Percentiles rank a stretch among this genome's conserved stretches.
Evolutionary conservation across 2,329 filamentous ascomycete species (phyloP).

Genomic region (Phialemoniopsis sp.): DNA sequence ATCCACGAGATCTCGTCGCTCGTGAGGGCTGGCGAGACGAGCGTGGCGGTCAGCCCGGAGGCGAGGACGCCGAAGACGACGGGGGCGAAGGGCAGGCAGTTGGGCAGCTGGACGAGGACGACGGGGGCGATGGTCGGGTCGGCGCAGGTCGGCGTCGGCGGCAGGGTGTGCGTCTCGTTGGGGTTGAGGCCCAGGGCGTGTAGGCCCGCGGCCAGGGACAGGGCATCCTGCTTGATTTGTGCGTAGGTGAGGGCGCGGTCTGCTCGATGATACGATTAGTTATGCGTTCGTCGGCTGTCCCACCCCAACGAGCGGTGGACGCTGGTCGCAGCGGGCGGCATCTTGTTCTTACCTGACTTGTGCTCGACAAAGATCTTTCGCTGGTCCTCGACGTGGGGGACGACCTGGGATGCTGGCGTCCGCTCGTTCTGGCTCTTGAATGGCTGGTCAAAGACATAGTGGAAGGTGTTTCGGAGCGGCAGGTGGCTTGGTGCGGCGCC

Average conservation of each 20-base stretch:
- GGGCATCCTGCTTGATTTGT: conserved; percentile 26
- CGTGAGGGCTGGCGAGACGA: conserved; percentile 33
- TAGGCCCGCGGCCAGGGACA: conserved; percentile 28
- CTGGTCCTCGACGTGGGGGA: conserved; percentile 24
- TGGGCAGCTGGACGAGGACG: conserved; percentile 36
- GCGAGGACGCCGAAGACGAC: conserved; percentile 30
- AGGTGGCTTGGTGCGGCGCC: conserved; percentile 14
- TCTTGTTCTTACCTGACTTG: conserved; percentile 30
- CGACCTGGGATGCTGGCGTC: conserved; percentile 18
- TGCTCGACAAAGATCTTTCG: conserved; percentile 34
- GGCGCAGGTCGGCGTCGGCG: conserved; percentile 30
- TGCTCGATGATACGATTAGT: conserved; percentile 6
- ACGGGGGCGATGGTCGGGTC: conserved; percentile 32
- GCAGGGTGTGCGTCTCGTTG: conserved; percentile 23
- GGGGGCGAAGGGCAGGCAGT: conserved; percentile 31
- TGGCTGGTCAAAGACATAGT: conserved; percentile 30
- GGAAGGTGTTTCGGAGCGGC: conserved; percentile 24
- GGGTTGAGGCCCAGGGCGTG: conserved; percentile 28
- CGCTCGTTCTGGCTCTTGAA: conserved; percentile 24
- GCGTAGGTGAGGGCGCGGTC: conserved; percentile 29
- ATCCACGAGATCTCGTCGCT: conserved; percentile 34
- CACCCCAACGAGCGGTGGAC: too few species aligned
- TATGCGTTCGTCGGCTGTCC: too few species aligned
- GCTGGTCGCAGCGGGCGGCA: too few species aligned
- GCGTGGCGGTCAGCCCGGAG: conserved; percentile 31